Evolutionary conservation across 2,329 filamentous ascomycete genomes (phyloP).

Genomic region (Bipolaris oryzae): DNA sequence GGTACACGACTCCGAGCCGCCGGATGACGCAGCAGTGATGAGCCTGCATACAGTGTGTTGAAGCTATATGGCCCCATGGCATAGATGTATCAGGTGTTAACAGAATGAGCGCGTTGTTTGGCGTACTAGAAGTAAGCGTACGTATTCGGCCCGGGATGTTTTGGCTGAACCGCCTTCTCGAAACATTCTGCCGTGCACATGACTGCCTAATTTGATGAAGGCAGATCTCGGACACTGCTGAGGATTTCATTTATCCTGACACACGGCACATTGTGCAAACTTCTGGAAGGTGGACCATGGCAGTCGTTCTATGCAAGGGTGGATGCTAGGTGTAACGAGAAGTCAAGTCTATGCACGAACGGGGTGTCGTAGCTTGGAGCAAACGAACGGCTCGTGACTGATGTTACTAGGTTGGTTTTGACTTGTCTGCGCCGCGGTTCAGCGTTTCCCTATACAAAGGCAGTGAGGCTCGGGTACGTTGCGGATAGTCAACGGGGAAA

Average conservation of each 20-base stretch:
- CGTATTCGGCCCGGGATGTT: conserved; percentile 19
- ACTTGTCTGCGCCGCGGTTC: background rate
- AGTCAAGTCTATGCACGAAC: background rate
- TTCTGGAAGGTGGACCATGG: conserved; percentile 28
- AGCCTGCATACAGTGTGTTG: conserved; percentile 3
- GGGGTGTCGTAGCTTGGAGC: too few species aligned
- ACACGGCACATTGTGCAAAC: conserved; percentile 21
- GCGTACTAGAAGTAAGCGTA: conserved; percentile 20
- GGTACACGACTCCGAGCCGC: background rate
- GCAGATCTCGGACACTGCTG: conserved; percentile 31
- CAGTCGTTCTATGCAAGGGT: conserved; percentile 7
- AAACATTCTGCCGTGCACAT: conserved; percentile 27
- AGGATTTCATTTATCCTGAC: conserved; percentile 32
- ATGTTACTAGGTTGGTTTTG: background rate
- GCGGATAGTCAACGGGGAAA: background rate
- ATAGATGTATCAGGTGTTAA: conserved; percentile 13
- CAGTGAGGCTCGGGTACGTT: background rate
- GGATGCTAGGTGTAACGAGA: background rate
- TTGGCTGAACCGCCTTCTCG: conserved; percentile 27
- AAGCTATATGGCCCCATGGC: conserved; percentile 5
- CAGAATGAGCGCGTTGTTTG: conserved; percentile 6
- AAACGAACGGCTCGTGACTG: too few species aligned
- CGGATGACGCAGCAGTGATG: conserved; percentile 5
- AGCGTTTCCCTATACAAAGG: background rate
- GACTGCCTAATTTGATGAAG: conserved; percentile 30